phyloP scores from a whole-genome alignment of 352 stramenopile species.

The Phytophthora fragariaefolia region DNA sequence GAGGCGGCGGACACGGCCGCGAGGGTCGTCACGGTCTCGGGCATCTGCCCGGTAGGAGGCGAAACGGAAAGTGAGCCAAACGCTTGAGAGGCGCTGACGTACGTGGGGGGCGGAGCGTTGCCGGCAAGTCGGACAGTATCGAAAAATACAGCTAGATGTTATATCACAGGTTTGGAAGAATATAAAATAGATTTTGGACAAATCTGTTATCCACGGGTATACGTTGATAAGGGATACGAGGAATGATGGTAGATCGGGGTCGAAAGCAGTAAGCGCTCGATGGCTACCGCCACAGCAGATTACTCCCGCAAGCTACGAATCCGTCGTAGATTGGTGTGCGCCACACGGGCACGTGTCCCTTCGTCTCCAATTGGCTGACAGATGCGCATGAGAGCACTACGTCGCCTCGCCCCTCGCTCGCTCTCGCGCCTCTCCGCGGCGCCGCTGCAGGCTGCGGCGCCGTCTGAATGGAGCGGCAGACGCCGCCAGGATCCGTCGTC shows the following conservation, averaged over 20 bases:
- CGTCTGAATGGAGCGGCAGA: neutral
- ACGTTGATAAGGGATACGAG: no score
- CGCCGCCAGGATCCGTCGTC: neutral
- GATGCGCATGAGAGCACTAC: no score
- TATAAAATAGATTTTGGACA: no score
- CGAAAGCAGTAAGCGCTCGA: neutral
- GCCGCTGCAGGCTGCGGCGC: neutral
- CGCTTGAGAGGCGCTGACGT: neutral
- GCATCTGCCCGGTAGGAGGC: constrained; percentile 23
- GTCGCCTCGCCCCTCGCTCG: constrained; percentile 12
- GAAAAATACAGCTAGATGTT: no score
- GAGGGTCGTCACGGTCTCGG: constrained; percentile 31
- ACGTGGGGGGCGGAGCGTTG: no score
- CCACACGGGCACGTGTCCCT: constrained; percentile 8
- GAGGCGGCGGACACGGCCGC: constrained; percentile 39
- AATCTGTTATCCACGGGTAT: no score
- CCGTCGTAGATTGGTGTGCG: constrained; percentile 4
- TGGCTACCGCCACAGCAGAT: constrained; percentile 29
- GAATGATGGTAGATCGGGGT: constrained; percentile 37
- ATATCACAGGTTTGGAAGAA: no score
- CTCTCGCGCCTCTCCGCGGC: neutral
- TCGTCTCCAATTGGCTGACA: constrained; percentile 14
- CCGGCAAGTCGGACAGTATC: no score
- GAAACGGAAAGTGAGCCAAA: constrained; percentile 17
- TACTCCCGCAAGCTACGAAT: constrained; percentile 21